phyloP scores from a whole-genome alignment of 352 stramenopile genomes.

The Pythium phragmiticola region DNA sequence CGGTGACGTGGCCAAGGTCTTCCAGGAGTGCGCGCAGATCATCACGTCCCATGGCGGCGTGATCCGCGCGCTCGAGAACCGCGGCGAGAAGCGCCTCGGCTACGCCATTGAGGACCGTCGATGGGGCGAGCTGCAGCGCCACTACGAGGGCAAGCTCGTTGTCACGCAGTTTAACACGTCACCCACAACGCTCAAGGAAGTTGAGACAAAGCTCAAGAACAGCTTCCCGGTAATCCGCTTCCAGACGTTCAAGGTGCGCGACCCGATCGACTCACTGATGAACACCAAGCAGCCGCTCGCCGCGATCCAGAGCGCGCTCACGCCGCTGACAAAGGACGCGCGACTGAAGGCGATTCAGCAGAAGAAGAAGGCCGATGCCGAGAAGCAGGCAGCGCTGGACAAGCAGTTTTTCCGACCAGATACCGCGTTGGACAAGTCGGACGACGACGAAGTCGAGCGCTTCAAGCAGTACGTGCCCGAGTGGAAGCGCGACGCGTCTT shows the following conservation, averaged over 20 bases:
- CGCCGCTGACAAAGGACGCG: slow-evolving; percentile 35
- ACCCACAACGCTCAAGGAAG: slow-evolving; percentile 57
- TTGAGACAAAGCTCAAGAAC: slow-evolving; percentile 85
- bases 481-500: slow-evolving; percentile 81
- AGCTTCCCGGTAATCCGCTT: slow-evolving; percentile 84
- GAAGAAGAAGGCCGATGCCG: slow-evolving; percentile 35
- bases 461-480: slow-evolving; percentile 83
- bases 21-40: slow-evolving; percentile 76
- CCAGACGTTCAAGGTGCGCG: slow-evolving; percentile 84
- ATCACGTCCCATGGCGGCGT: slow-evolving; percentile 71
- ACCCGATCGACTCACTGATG: slow-evolving; percentile 80
- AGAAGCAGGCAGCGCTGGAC: slow-evolving; percentile 29
- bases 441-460: slow-evolving; percentile 61
- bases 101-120: slow-evolving; percentile 85
- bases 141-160: slow-evolving; percentile 86
- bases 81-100: slow-evolving; percentile 77
- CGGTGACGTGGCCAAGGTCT: slow-evolving; percentile 78
- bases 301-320: slow-evolving; percentile 54
- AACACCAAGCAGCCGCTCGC: slow-evolving; percentile 76
- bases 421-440: slow-evolving; percentile 53
- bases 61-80: slow-evolving; percentile 76
- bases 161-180: slow-evolving; percentile 87
- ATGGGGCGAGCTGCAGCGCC: slow-evolving; percentile 82
- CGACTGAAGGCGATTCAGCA: slow-evolving; percentile 35
- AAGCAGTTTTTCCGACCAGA: slow-evolving; percentile 42